Evolutionary conservation across 2,329 filamentous ascomycete genomes (phyloP).

Genomic region (Fusarium sp.): DNA sequence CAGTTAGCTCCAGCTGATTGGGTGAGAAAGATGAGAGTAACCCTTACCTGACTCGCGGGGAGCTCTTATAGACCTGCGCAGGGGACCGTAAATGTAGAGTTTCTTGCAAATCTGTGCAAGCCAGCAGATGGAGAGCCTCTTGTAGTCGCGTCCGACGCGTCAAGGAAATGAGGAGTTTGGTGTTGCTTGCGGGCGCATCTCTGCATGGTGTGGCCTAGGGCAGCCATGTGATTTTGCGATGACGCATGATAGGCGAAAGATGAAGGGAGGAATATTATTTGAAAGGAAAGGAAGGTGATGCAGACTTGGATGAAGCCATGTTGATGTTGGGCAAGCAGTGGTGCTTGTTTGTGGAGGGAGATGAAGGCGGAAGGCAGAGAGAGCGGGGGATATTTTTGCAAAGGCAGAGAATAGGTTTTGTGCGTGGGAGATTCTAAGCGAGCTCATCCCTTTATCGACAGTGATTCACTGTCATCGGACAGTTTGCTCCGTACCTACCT

Average conservation of each 20-base stretch:
- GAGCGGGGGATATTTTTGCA: not conserved
- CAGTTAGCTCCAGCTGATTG: not conserved
- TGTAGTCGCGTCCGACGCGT: not conserved
- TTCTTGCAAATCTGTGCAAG: no score
- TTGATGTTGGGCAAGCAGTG: not conserved
- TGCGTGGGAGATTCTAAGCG: not conserved
- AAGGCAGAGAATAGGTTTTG: not conserved
- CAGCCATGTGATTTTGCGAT: not conserved
- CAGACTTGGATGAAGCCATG: not conserved
- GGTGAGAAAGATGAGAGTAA: not conserved
- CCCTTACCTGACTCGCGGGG: not conserved
- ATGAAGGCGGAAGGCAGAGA: not conserved
- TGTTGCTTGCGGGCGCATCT: not conserved
- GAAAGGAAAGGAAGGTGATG: not conserved
- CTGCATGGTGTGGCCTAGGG: not conserved
- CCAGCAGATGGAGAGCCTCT: not conserved
- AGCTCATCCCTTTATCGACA: not conserved
- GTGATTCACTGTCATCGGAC: not conserved
- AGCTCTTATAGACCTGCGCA: not conserved
- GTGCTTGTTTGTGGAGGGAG: not conserved
- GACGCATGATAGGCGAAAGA: not conserved
- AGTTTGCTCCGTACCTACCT: not conserved
- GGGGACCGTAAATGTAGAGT: not conserved
- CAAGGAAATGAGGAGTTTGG: not conserved
- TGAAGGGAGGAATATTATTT: no score